A percentile compares a stretch with the other conserved stretches of the same genome.
These are phyloP conservation scores for Lactarius hatsudake DNA, from an alignment of 768 basidiomycete species.

Conservation along the genomic window DNA sequence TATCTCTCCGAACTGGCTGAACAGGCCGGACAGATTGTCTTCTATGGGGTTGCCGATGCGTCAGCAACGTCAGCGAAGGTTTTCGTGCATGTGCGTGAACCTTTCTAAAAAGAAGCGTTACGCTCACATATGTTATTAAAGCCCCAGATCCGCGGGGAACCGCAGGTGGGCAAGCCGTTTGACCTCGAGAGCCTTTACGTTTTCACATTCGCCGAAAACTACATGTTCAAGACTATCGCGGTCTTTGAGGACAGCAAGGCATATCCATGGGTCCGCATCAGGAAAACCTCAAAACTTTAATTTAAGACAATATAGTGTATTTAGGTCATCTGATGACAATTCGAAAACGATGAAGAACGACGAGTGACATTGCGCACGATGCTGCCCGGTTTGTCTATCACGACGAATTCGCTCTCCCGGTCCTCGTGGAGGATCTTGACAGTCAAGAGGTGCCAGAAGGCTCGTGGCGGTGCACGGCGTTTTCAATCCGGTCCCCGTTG, in stretches of 20 bases:
- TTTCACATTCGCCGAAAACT: constrained; percentile 4
- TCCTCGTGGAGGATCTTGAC: constrained; percentile 80
- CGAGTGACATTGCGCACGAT: no score
- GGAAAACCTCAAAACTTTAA: no score
- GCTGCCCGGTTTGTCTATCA: constrained; percentile 89
- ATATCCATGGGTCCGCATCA: neutral
- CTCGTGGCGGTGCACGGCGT: constrained; percentile 95
- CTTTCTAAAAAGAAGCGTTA: neutral
- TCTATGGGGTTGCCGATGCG: constrained; percentile 7
- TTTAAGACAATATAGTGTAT: no score
- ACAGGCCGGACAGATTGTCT: neutral
- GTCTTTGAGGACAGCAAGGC: constrained; percentile 6
- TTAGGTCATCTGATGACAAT: no score
- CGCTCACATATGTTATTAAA: neutral
- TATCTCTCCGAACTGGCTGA: neutral
- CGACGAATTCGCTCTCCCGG: constrained; percentile 75
- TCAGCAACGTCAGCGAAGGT: neutral
- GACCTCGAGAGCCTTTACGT: constrained; percentile 12
- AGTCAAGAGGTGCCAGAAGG: constrained; percentile 84
- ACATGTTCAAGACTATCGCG: constrained; percentile 3
- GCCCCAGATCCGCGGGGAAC: neutral
- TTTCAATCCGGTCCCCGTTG: constrained; percentile 93
- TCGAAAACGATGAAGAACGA: no score
- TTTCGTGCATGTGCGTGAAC: constrained; percentile 11
- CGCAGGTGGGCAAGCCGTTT: constrained; percentile 6